These are phyloP conservation scores for Verticillium isaacii DNA, from an alignment of 2,329 filamentous ascomycete genomes.

Conservation along the genomic window DNA sequence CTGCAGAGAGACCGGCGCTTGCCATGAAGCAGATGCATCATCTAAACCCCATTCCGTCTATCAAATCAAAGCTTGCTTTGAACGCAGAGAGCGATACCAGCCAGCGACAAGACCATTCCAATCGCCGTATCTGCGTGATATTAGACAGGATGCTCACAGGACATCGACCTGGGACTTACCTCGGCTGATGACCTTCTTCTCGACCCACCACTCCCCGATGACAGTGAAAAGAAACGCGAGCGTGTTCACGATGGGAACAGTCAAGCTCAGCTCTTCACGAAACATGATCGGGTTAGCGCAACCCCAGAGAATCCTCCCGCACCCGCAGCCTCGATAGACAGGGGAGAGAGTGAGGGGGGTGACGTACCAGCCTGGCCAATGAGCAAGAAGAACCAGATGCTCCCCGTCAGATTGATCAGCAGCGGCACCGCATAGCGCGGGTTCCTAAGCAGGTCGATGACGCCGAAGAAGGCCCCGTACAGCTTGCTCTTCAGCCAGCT, in stretches of 20 bases:
- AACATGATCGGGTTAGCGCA: not conserved
- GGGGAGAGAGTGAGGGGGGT: not conserved
- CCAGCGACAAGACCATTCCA: conserved; percentile 74
- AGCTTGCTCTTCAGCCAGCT: conserved; percentile 61
- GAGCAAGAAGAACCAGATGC: conserved; percentile 92
- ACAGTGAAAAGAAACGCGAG: conserved; percentile 95
- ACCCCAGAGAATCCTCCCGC: not conserved
- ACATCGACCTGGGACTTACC: conserved; percentile 43
- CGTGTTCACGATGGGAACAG: conserved; percentile 92
- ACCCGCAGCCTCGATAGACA: not conserved
- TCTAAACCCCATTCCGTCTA: not conserved
- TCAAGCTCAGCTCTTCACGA: conserved; percentile 74
- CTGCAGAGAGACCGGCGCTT: not conserved
- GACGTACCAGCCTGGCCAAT: conserved; percentile 84
- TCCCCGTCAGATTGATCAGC: conserved; percentile 84
- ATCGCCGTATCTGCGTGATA: conserved; percentile 65
- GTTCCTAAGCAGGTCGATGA: conserved; percentile 72
- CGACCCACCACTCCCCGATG: conserved; percentile 90
- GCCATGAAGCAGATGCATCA: not conserved
- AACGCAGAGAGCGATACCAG: conserved; percentile 80
- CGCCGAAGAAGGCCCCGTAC: conserved; percentile 65
- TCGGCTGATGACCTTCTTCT: conserved; percentile 82
- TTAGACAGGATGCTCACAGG: conserved; percentile 3
- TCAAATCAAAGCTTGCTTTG: conserved; percentile 47
- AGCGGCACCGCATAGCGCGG: conserved; percentile 82